These are phyloP conservation scores for Neurospora tetraspora DNA, from an alignment of 495 filamentous ascomycete species.

Conservation along the genomic window DNA sequence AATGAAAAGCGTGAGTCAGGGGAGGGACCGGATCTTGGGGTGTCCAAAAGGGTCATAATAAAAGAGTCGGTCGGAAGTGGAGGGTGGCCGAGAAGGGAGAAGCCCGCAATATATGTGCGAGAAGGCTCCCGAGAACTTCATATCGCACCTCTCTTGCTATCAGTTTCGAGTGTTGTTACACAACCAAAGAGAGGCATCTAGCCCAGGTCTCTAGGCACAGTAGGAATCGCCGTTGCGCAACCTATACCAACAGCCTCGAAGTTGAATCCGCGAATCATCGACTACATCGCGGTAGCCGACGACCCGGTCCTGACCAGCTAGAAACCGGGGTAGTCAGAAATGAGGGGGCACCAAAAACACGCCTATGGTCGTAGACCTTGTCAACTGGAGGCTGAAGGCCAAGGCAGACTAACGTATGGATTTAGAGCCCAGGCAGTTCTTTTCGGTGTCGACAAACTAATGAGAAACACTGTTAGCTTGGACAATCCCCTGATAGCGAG, in stretches of 20 bases:
- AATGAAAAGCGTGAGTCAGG: neutral
- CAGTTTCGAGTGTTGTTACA: neutral
- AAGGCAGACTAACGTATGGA: neutral
- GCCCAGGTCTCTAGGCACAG: neutral
- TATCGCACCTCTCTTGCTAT: neutral
- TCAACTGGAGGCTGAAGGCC: neutral
- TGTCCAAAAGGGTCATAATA: neutral
- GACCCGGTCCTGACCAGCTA: too few relatives aligned
- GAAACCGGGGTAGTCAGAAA: too few relatives aligned
- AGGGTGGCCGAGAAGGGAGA: neutral
- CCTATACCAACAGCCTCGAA: neutral
- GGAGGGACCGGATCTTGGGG: neutral
- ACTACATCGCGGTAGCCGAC: too few relatives aligned
- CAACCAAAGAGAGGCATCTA: neutral
- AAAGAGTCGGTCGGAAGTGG: rapidly evolving
- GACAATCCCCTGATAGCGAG: neutral
- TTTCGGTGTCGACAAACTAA: too few relatives aligned
- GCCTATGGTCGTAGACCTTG: neutral
- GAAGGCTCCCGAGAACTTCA: neutral
- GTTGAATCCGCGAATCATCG: too few relatives aligned
- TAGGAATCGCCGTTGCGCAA: neutral
- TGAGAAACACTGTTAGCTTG: neutral
- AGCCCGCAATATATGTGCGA: neutral
- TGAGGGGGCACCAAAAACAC: neutral
- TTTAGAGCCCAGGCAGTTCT: neutral